These are phyloP conservation scores for Lophium mytilinum DNA, from an alignment of 495 filamentous ascomycete species.

Conservation along the genomic window DNA sequence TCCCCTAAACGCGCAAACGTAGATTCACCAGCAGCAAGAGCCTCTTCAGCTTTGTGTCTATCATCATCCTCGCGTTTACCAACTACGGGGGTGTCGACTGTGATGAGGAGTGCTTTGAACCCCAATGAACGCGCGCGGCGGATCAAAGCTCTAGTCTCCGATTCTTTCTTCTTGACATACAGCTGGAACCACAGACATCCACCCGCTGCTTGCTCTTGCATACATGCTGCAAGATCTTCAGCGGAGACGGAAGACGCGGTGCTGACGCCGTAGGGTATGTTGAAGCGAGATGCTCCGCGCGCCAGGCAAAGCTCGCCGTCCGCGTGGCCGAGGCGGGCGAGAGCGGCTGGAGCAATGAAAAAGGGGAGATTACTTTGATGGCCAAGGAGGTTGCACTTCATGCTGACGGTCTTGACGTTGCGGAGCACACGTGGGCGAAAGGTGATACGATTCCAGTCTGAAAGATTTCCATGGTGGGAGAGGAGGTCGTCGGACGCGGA, in stretches of 20 bases:
- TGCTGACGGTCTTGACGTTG: slow-evolving; percentile 16
- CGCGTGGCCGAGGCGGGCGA: slow-evolving; percentile 15
- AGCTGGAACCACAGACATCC: slow-evolving; percentile 16
- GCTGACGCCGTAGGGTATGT: not conserved
- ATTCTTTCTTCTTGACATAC: slow-evolving; percentile 18
- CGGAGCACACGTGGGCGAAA: slow-evolving; percentile 22
- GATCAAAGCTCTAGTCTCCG: slow-evolving; percentile 11
- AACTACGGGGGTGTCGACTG: slow-evolving; percentile 32
- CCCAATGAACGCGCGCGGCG: slow-evolving; percentile 9
- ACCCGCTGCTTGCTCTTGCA: not conserved
- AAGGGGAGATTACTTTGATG: slow-evolving; percentile 13
- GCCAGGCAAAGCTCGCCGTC: slow-evolving; percentile 17
- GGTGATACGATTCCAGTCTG: slow-evolving; percentile 13
- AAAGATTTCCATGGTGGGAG: slow-evolving; percentile 13
- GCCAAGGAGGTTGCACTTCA: slow-evolving; percentile 11
- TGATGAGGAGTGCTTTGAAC: slow-evolving; percentile 32
- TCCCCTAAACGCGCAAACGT: slow-evolving; percentile 1
- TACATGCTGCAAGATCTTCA: not conserved
- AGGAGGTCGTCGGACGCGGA: slow-evolving; percentile 17
- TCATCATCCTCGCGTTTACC: slow-evolving; percentile 34
- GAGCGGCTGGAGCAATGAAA: slow-evolving; percentile 24
- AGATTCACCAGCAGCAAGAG: slow-evolving; percentile 14
- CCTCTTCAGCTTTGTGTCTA: slow-evolving; percentile 24
- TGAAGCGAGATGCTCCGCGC: not conserved
- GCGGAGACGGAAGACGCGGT: not conserved